phyloP scores from a whole-genome alignment of 2,329 filamentous ascomycete species.

The Neobulgaria alba region DNA sequence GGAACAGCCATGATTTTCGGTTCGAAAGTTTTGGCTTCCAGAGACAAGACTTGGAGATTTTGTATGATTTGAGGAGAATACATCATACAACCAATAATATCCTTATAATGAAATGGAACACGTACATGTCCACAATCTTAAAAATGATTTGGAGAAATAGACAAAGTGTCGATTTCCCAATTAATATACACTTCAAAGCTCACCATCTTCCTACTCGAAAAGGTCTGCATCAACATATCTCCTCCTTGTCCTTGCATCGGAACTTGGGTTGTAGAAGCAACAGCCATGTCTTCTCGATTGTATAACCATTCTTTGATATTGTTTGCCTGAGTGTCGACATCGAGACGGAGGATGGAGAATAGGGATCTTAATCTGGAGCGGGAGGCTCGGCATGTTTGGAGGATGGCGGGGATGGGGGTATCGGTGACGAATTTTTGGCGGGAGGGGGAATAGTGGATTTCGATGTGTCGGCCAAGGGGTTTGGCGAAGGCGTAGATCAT shows the following conservation, averaged over 20 bases:
- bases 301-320: slow-evolving; percentile 5
- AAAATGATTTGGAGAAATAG: background rate
- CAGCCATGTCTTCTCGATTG: slow-evolving; percentile 8
- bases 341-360: slow-evolving; percentile 1
- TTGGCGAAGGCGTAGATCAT: background rate
- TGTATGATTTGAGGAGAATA: background rate
- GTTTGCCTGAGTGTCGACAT: background rate
- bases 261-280: no score
- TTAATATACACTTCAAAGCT: background rate
- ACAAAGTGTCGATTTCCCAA: background rate
- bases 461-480: slow-evolving; percentile 9
- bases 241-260: no score
- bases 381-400: slow-evolving; percentile 11
- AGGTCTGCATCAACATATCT: no score
- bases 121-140: background rate
- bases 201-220: background rate
- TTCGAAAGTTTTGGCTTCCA: background rate
- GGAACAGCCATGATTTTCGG: background rate
- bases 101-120: background rate
- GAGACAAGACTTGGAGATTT: background rate
- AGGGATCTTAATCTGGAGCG: slow-evolving; percentile 9
- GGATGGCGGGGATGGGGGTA: slow-evolving; percentile 6
- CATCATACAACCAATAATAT: background rate
- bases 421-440: slow-evolving; percentile 5
- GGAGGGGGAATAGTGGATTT: slow-evolving; percentile 7